Evolutionary conservation across 2,329 filamentous ascomycete genomes (phyloP).

Genomic region (Ophiocordyceps unilateralis): DNA sequence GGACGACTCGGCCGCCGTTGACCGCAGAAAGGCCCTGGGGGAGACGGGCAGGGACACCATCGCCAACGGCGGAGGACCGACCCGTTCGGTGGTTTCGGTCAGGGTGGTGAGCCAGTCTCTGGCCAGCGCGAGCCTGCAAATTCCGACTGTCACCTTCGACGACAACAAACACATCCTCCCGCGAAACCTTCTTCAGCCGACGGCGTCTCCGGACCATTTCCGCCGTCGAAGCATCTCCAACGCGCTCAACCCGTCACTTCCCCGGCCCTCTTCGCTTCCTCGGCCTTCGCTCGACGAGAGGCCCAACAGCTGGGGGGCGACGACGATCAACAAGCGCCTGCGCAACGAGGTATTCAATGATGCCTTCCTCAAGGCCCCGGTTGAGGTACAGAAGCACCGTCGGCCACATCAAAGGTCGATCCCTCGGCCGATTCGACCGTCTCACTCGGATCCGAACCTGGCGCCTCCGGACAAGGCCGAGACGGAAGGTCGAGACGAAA

Average conservation of each 20-base stretch:
- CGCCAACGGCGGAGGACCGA: constrained; percentile 5
- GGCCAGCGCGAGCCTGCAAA: constrained; percentile 41
- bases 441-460: constrained; percentile 27
- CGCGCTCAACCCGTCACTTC: not conserved
- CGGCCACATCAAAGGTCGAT: constrained; percentile 52
- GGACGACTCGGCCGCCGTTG: constrained; percentile 23
- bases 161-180: constrained; percentile 91
- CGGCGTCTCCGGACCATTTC: constrained; percentile 18
- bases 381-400: constrained; percentile 63
- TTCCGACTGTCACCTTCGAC: constrained; percentile 83
- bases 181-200: constrained; percentile 57
- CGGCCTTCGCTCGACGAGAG: constrained; percentile 32
- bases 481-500: not conserved
- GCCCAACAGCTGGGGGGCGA: constrained; percentile 70
- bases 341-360: constrained; percentile 87
- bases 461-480: not conserved
- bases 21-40: constrained; percentile 18
- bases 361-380: constrained; percentile 70
- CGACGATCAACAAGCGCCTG: constrained; percentile 72
- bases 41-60: constrained; percentile 4
- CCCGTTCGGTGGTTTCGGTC: constrained; percentile 6
- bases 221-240: constrained; percentile 16
- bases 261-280: constrained; percentile 2
- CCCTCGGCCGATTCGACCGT: constrained; percentile 31
- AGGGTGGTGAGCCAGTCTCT: constrained; percentile 58